Base-by-base conservation (phyloP, 768 basidiomycete species). In the Auriscalpium microsporum region DNA sequence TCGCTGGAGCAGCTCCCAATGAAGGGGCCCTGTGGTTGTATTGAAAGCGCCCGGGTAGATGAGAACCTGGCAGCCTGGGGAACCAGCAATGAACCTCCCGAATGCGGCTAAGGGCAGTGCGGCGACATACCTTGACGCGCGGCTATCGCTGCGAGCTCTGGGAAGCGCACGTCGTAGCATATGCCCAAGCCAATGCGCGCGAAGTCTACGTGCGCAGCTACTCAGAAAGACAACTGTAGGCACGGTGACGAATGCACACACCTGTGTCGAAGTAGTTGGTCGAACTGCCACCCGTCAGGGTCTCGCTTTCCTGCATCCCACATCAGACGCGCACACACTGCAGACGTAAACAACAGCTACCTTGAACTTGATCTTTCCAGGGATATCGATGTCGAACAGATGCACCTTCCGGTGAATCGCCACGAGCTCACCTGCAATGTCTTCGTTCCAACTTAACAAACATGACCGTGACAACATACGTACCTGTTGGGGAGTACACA, bases 21-120 rank as follows among this genome's bases (percentile, higher is more conserved):
- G 93, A 48, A 96, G 72, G 1, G 94, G 94, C 0, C 96, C 96
- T 0, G 96, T 98, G 4, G 94, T 96, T 64, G 82, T 72, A 67
- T 97, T 99, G 79, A 99, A 98, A 13, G 96, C 96, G 10, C 84
- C 83, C 0, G 96, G 96, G 69, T 97, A 97, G 52, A 97, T 79
- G 62, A 96, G 79, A 8, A 89, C 78, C 53, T 94, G 84, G 60
- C 89, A 92, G 1, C 94, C 92, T 92, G 63, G 19, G 48, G 33
- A 23, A 0, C 19, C 55, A 16, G 53, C 19, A 42, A 42, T 45
- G 17, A 17, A 16, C 21, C 38, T 10, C 33, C 47, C 34, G 28
- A 19, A 23, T 7, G 1, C 37, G 45, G 28, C 3, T 45, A 14
- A 48, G 9, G 13, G 7, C 28, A 4, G 28, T 28, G 28, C 28